Evolutionary conservation across 2,329 filamentous ascomycete species (phyloP).

Genomic region (Colletotrichum siamense): DNA sequence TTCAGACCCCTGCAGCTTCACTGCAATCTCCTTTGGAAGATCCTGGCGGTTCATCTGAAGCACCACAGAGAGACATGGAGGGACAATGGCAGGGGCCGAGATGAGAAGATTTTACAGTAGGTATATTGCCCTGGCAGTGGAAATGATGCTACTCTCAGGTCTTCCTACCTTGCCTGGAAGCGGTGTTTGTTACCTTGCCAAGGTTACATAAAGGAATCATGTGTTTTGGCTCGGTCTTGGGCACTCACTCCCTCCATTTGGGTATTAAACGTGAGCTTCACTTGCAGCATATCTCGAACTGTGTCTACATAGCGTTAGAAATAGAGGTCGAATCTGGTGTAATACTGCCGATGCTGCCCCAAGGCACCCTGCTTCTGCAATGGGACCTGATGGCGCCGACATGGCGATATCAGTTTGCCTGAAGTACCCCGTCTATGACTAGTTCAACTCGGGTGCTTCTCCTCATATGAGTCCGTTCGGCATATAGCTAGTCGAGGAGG

Average conservation of each 20-base stretch:
- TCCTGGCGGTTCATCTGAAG: not conserved
- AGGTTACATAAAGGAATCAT: not conserved
- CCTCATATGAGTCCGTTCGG: not conserved
- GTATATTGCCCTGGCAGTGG: not conserved
- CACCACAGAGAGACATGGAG: not conserved
- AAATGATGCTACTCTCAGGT: not conserved
- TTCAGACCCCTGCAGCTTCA: not conserved
- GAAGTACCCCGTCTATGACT: not conserved
- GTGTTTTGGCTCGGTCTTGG: not conserved
- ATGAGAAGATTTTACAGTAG: not conserved
- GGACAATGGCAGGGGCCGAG: not conserved
- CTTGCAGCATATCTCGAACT: not conserved
- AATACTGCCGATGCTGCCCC: not conserved
- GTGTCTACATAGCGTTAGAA: not conserved
- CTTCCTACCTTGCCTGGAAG: not conserved
- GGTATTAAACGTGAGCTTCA: not conserved
- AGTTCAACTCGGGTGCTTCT: not conserved
- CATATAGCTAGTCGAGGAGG: not conserved
- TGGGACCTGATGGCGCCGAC: not conserved
- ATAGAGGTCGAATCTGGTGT: not conserved
- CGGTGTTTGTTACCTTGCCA: not conserved
- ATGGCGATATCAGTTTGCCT: not conserved
- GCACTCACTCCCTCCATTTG: not conserved
- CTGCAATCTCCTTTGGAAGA: not conserved
- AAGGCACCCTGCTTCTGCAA: not conserved